phyloP scores from a whole-genome alignment of 2,329 filamentous ascomycete genomes.

The Neofusicoccum cordaticola region DNA sequence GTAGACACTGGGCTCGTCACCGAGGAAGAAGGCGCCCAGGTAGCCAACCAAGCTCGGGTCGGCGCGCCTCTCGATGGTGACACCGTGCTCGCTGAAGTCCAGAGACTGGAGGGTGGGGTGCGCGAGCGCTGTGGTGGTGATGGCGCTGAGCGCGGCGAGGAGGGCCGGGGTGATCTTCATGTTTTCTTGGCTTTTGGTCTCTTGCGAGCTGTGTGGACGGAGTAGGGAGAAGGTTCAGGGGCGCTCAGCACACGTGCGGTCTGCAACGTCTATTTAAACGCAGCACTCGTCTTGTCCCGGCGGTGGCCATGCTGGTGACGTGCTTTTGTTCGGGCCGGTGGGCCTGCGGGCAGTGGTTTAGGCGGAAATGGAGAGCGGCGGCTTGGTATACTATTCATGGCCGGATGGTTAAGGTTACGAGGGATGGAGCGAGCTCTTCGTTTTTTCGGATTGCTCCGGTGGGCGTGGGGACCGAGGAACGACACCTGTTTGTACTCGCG shows the following conservation, averaged over 20 bases:
- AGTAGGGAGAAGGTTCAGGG: neutral
- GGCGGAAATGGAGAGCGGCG: conserved; percentile 6
- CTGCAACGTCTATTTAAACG: too few relatives aligned
- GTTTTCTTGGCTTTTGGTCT: neutral
- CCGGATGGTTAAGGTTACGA: neutral
- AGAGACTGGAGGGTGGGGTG: conserved; percentile 12
- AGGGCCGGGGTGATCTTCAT: neutral
- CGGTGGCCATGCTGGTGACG: too few relatives aligned
- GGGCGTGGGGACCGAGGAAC: neutral
- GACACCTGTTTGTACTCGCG: neutral
- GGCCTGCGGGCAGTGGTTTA: neutral
- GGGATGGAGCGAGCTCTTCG: neutral
- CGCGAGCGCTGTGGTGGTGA: neutral
- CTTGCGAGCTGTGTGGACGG: neutral
- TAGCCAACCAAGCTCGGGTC: conserved; percentile 48
- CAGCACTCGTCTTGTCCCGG: too few relatives aligned
- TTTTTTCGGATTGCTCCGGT: neutral
- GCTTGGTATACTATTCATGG: neutral
- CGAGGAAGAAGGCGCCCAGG: conserved; percentile 55
- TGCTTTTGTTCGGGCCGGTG: neutral
- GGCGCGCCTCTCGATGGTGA: conserved; percentile 24
- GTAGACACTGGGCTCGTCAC: conserved; percentile 53
- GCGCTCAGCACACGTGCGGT: too few relatives aligned
- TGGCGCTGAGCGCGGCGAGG: neutral
- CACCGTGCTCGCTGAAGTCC: conserved; percentile 16